Base-by-base conservation (phyloP, 1,284 basidiomycete genomes). In the Phlebopus sp. region DNA sequence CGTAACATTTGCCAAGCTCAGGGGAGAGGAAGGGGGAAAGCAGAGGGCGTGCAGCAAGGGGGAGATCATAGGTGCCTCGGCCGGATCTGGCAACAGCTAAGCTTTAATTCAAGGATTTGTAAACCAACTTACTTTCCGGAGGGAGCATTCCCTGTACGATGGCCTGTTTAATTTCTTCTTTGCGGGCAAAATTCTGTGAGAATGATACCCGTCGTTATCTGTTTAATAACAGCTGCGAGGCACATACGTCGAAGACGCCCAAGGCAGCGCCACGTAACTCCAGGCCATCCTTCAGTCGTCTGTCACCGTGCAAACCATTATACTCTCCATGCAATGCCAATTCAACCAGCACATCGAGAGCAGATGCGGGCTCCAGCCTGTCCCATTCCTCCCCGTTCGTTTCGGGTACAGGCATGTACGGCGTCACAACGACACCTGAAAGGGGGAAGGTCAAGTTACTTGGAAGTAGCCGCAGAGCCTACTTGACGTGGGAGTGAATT, bases 301-400 rank as follows among this genome's bases (percentile, higher is more conserved):
- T 80, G 35, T 69, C 76, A 36, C 76, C 74, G 48, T 81, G 76
- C 38, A 80, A 55, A 4, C 84, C 83, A 50, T 85, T 84, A 61
- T 89, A 91, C 68, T 91, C 88, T 3, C 88, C 88, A 52, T 87
- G 81, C 46, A 90, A 67, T n/a, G 76, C 76, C 14, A 88, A 74
- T 57, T 89, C 86, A 0, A 89, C 77, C 4, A 90, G 73, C 0
- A 75, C 82, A 58, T 90, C 88, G n/a, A 90, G 71, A 0, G 84
- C 83, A n/a, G 84, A 81, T 2, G 84, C 77, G 5, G 82, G 75
- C 54, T 90, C 87, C 21, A 91, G 64, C 23, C 87, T 77, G 64
- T 91, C 88, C 88, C 88, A 91, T 63, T 91, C 88, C 68, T 90
- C 89, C n/a, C 86, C 88, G 54, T 87, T 86, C 1, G 86, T 84